These are phyloP conservation scores for Leccinum truebloodii DNA, from an alignment of 768 basidiomycete genomes.

Conservation along the genomic window DNA sequence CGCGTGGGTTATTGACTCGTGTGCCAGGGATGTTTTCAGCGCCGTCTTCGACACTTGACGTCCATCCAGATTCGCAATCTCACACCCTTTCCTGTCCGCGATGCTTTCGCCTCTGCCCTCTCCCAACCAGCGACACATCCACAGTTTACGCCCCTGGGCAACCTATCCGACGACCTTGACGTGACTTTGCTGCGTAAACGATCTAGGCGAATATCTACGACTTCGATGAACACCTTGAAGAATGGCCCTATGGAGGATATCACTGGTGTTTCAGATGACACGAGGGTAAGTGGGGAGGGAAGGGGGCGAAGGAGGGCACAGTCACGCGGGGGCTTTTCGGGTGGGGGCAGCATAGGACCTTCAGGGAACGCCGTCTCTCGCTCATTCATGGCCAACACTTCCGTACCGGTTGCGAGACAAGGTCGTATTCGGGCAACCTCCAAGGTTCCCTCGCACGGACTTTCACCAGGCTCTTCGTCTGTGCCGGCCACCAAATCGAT, in stretches of 20 bases:
- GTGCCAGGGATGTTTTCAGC: conserved; percentile 42
- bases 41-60: conserved; percentile 72
- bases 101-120: conserved; percentile 70
- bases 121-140: conserved; percentile 63
- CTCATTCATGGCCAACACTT: conserved; percentile 15
- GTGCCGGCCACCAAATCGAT: conserved; percentile 3
- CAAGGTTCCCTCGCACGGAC: conserved; percentile 43
- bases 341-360: conserved; percentile 18
- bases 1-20: background rate
- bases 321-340: conserved; percentile 46
- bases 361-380: conserved; percentile 17
- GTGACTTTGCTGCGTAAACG: conserved; percentile 59
- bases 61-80: conserved; percentile 77
- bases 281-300: conserved; percentile 28
- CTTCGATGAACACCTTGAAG: conserved; percentile 52
- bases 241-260: conserved; percentile 50
- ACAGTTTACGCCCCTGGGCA: conserved; percentile 57
- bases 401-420: conserved; percentile 38
- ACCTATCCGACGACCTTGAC: conserved; percentile 71
- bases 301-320: conserved; percentile 45
- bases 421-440: conserved; percentile 53
- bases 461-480: conserved; percentile 14
- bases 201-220: conserved; percentile 58
- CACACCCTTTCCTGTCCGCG: conserved; percentile 81
- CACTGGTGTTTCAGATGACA: conserved; percentile 25